phyloP scores from a whole-genome alignment of 768 basidiomycete genomes.

The Ramaria rubella region DNA sequence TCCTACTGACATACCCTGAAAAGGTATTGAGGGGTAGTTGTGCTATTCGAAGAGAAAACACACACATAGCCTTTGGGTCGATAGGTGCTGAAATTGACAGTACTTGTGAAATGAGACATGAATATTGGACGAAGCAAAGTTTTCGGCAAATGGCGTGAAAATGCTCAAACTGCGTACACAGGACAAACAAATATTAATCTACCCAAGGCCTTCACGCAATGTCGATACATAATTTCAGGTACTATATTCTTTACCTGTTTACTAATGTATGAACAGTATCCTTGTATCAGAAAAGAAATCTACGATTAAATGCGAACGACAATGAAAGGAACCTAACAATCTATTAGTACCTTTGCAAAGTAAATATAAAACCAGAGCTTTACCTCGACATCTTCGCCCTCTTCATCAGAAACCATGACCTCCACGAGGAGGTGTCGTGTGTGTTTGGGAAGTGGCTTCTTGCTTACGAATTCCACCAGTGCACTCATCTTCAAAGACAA shows the following conservation, averaged over 20 bases:
- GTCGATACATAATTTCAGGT: too few species aligned
- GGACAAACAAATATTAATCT: too few species aligned
- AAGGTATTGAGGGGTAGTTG: conserved; percentile 11
- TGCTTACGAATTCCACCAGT: conserved; percentile 89
- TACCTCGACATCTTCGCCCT: conserved; percentile 94
- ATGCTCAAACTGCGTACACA: too few species aligned
- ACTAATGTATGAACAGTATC: not conserved
- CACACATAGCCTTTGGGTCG: conserved; percentile 48
- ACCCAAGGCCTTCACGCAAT: too few species aligned
- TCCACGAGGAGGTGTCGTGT: conserved; percentile 84
- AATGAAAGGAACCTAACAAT: conserved; percentile 70
- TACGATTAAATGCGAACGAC: conserved; percentile 55
- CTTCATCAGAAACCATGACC: conserved; percentile 89
- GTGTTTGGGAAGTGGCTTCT: conserved; percentile 84
- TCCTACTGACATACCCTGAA: conserved; percentile 81
- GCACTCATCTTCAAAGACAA: conserved; percentile 85
- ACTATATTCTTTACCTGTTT: not conserved
- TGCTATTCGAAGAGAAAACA: not conserved
- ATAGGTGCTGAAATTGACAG: conserved; percentile 41
- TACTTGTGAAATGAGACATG: not conserved
- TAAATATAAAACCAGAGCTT: conserved; percentile 12
- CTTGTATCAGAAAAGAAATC: not conserved
- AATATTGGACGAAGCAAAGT: too few species aligned
- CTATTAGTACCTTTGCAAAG: conserved; percentile 8
- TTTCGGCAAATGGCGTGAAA: too few species aligned